A percentile compares a stretch with the other conserved stretches of the same genome.
These are phyloP conservation scores for Beta corolliflora DNA, from an alignment of 179 eudicot species.

Conservation along the genomic window DNA sequence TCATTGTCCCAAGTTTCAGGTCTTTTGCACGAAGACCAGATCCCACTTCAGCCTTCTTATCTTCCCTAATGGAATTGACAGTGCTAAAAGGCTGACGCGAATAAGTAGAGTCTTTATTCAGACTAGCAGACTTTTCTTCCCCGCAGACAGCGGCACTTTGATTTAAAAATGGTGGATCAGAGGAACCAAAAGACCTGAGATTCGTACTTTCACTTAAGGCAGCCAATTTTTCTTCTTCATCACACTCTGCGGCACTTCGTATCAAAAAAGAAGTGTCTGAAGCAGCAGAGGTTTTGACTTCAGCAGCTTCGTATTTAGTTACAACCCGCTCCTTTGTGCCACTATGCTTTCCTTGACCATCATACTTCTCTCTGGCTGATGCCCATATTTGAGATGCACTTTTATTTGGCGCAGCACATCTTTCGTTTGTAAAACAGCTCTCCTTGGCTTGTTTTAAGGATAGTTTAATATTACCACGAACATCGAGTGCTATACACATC, in stretches of 20 bases:
- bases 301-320: constrained; percentile 31
- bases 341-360: constrained; percentile 35
- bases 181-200: constrained; percentile 18
- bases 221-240: constrained; percentile 58
- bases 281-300: constrained; percentile 30
- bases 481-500: constrained; percentile 86
- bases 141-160: constrained; percentile 70
- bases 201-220: constrained; percentile 17
- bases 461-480: constrained; percentile 86
- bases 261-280: constrained; percentile 48
- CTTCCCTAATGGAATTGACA: constrained; percentile 18
- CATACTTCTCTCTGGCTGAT: constrained; percentile 28
- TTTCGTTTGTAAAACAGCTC: constrained; percentile 27
- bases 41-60: constrained; percentile 25
- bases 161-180: constrained; percentile 48
- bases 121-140: constrained; percentile 51
- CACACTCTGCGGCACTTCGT: constrained; percentile 78
- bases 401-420: constrained; percentile 27
- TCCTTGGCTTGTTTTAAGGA: constrained; percentile 62
- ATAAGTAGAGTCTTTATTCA: constrained; percentile 32
- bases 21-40: constrained; percentile 46
- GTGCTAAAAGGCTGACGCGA: constrained; percentile 16
- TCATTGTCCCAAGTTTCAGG: constrained; percentile 59
- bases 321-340: constrained; percentile 27
- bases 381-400: constrained; percentile 35